phyloP scores from a whole-genome alignment of 176 grass and related monocot species.

The Cenchrus fungigraminus region DNA sequence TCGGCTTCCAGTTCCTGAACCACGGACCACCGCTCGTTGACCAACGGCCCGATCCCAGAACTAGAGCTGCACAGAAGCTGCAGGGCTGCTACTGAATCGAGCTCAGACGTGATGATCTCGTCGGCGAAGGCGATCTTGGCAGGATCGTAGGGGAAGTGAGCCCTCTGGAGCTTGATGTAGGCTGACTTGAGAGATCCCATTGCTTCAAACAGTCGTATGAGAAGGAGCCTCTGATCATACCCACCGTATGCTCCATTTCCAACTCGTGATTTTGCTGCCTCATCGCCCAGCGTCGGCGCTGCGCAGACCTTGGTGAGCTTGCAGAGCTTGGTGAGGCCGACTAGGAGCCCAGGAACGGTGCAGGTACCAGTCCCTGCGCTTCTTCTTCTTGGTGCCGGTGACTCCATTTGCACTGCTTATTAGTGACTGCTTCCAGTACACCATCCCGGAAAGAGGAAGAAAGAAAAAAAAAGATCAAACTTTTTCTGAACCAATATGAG shows the following conservation, averaged over 20 bases:
- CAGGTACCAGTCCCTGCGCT: background rate
- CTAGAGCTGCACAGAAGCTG: background rate
- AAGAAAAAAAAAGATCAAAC: background rate
- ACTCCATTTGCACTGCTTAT: constrained; percentile 1
- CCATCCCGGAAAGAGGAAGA: background rate
- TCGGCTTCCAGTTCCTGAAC: constrained; percentile 23
- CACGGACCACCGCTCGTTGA: background rate
- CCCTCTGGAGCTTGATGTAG: constrained; percentile 35
- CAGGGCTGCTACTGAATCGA: background rate
- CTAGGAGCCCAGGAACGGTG: background rate
- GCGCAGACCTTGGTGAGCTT: constrained; percentile 34
- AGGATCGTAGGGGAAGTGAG: constrained; percentile 11
- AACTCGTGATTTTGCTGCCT: background rate
- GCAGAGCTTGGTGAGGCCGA: constrained; percentile 31
- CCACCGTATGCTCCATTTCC: background rate
- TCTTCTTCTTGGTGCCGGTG: background rate
- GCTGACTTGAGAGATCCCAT: constrained; percentile 14
- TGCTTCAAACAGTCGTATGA: background rate
- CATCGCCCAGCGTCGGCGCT: background rate
- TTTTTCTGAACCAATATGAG: background rate
- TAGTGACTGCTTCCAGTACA: background rate
- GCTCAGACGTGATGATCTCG: constrained; percentile 26
- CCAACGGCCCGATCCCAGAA: background rate
- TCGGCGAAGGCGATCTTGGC: background rate
- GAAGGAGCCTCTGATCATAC: background rate